Evolutionary conservation across 2,329 filamentous ascomycete genomes (phyloP).

Genomic region (Coccinonectria pachysandricola): DNA sequence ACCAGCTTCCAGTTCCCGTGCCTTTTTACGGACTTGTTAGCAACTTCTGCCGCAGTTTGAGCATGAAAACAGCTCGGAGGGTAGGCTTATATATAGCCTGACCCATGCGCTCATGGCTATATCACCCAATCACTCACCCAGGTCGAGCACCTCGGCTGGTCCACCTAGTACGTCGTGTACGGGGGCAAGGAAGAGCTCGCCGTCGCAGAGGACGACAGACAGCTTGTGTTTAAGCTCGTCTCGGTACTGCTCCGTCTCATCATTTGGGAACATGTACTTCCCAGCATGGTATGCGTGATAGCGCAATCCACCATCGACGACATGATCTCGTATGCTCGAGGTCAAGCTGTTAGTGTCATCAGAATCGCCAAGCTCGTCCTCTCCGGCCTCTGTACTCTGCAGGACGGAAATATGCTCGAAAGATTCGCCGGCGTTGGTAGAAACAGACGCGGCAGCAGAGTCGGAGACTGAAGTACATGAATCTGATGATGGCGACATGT

Average conservation of each 20-base stretch:
- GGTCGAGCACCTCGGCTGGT: slow-evolving; percentile 35
- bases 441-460: too few relatives aligned
- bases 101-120: neutral
- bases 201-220: slow-evolving; percentile 29
- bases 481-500: too few relatives aligned
- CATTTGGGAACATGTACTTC: slow-evolving; percentile 33
- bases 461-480: too few relatives aligned
- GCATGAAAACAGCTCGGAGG: too few relatives aligned
- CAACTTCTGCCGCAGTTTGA: neutral
- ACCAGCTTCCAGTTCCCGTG: slow-evolving; percentile 42
- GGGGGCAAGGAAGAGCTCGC: slow-evolving; percentile 34
- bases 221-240: slow-evolving; percentile 32
- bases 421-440: too few relatives aligned
- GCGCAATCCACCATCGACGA: slow-evolving; percentile 29
- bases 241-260: slow-evolving; percentile 31
- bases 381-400: too few relatives aligned
- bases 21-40: slow-evolving; percentile 22
- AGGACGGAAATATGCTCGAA: too few relatives aligned
- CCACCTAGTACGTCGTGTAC: slow-evolving; percentile 26
- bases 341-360: slow-evolving; percentile 31
- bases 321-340: slow-evolving; percentile 32
- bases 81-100: too few relatives aligned
- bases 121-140: slow-evolving; percentile 26
- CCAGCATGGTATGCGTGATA: slow-evolving; percentile 33
- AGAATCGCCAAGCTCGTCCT: slow-evolving; percentile 12